Base-by-base conservation (phyloP, 2,329 filamentous ascomycete species). In the Trichoderma aggressivum region DNA sequence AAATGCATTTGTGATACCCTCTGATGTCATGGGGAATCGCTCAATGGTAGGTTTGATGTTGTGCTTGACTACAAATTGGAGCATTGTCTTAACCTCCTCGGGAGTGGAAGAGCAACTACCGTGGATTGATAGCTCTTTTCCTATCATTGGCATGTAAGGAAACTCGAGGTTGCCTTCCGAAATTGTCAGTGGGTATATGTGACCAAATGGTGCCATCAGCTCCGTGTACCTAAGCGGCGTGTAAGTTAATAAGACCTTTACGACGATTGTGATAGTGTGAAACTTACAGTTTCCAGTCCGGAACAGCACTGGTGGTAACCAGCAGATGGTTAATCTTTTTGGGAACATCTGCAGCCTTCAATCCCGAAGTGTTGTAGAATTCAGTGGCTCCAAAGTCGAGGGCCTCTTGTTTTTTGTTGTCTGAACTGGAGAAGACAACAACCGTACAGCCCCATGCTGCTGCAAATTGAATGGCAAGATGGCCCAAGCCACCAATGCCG, bases 401-500 rank as follows among this genome's bases (percentile, higher is more conserved):
- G 16, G 62, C 62, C 21, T 65, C 62, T 36, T 55, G 21, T 5
- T 55, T 55, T 30, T 65, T 65, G 50, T 26, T 53, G 62, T 55
- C 62, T 1, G 43, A 55, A 6, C 47, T 55, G 1, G 62, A 53
- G 50, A 65, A 65, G 10, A 28, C 47, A 21, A 65, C 43, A n/a
- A 65, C 47, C 5, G 62, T 65, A 10, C 62, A 65, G 16, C 43
- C 43, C 62, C 62, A 55, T 21, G 62, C 62, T 28, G 47, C 62
- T 16, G 62, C 62, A 36, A 55, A 56, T 39, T 65, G 62, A 16
- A 65, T 55, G 18, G 62, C 62, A 39, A 65, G 62, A 56, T 65
- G 62, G 10, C 62, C 62, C 10, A 65, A 32, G 14, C 62, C 62
- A 10, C 62, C 62, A 24, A 65, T 65, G 10, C 62, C 62, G 7